Conservation (phyloP, 345 rosid genomes). For the Acer saccharum region DNA sequence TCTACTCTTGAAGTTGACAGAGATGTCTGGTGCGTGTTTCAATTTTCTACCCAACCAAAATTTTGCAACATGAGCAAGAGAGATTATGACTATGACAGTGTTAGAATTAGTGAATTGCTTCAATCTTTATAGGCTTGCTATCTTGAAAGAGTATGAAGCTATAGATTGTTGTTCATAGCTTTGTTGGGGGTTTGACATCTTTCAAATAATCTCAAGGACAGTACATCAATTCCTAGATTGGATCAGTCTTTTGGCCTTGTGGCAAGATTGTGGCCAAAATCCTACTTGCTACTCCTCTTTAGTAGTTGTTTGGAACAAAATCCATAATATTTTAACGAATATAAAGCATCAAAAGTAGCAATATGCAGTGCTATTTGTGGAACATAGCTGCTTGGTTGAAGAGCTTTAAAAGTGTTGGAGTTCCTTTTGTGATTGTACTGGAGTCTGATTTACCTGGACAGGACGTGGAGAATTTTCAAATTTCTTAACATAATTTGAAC, state of each 20-base stretch:
- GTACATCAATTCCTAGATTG: neutral
- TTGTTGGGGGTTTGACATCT: neutral
- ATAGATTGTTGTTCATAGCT: neutral
- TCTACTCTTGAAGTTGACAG: neutral
- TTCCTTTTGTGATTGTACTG: neutral
- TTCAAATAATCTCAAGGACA: neutral
- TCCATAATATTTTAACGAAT: neutral
- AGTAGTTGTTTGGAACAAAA: neutral
- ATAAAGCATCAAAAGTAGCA: neutral
- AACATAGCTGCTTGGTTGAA: neutral
- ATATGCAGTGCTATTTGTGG: neutral
- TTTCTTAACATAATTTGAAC: neutral
- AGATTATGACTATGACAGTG: neutral
- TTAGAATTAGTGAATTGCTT: neutral
- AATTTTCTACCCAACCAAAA: neutral
- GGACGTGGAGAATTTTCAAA: neutral
- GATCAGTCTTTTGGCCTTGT: neutral
- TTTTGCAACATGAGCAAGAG: neutral
- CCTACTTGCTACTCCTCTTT: too few species aligned
- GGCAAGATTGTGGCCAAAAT: neutral
- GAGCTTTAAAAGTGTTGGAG: neutral
- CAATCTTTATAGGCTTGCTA: conserved; percentile 2
- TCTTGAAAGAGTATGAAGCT: neutral
- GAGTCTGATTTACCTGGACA: neutral
- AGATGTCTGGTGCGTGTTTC: neutral